Percentiles rank a stretch among this genome's conserved stretches.
Evolutionary conservation across 495 filamentous ascomycete species (phyloP).

Genomic region (Penicillium nucicola): DNA sequence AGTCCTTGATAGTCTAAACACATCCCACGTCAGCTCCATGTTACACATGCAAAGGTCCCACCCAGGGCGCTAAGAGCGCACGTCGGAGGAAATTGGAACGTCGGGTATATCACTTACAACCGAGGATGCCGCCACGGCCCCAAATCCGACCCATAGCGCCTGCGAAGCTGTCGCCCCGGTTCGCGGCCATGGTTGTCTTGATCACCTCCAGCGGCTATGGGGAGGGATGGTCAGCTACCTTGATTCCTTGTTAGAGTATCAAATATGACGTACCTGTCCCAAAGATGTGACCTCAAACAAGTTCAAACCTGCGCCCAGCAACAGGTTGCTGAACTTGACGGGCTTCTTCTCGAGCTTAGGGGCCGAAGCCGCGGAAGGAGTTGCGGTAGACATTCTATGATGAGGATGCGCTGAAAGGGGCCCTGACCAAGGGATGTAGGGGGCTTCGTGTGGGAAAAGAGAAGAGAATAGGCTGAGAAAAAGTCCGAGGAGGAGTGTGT

Average conservation of each 20-base stretch:
- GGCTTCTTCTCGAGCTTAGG: slow-evolving; percentile 92
- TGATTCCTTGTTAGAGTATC: not conserved
- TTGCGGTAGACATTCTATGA: slow-evolving; percentile 48
- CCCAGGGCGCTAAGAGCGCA: slow-evolving; percentile 18
- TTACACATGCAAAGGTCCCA: slow-evolving; percentile 1
- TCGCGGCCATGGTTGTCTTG: slow-evolving; percentile 99
- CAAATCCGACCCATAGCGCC: slow-evolving; percentile 82
- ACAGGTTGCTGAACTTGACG: slow-evolving; percentile 98
- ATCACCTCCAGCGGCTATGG: slow-evolving; percentile 97
- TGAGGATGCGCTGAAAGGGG: slow-evolving; percentile 55
- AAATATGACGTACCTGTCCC: slow-evolving; percentile 61
- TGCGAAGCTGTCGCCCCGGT: slow-evolving; percentile 83
- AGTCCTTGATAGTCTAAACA: slow-evolving; percentile 93
- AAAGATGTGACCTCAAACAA: slow-evolving; percentile 94
- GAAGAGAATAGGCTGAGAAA: slow-evolving; percentile 7
- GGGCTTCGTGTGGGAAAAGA: slow-evolving; percentile 67
- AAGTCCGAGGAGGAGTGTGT: slow-evolving; percentile 5
- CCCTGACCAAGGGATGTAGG: slow-evolving; percentile 90
- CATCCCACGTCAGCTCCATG: slow-evolving; percentile 9
- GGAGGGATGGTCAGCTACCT: slow-evolving; percentile 17
- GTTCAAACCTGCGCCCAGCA: slow-evolving; percentile 94
- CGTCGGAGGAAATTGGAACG: slow-evolving; percentile 18
- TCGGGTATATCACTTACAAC: slow-evolving; percentile 67
- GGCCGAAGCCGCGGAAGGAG: slow-evolving; percentile 47
- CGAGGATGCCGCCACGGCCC: slow-evolving; percentile 88